Percentiles rank a stretch among this genome's conserved stretches.
phyloP scores from a whole-genome alignment of 2,329 filamentous ascomycete species.

The Nemania serpens region DNA sequence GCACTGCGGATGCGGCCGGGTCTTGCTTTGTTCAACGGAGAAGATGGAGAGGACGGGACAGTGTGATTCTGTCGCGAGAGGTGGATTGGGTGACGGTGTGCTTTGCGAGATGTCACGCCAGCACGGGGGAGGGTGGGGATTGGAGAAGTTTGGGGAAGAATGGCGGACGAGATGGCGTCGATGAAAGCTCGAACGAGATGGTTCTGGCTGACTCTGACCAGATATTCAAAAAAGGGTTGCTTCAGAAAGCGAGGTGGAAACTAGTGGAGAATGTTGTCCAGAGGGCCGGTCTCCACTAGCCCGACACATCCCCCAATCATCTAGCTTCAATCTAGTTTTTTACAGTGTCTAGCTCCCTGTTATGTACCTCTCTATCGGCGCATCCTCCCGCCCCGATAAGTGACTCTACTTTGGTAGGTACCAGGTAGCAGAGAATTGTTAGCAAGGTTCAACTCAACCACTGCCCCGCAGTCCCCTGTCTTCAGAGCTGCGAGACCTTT shows the following conservation, averaged over 20 bases:
- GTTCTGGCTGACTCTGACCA: constrained; percentile 12
- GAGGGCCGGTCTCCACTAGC: constrained; percentile 13
- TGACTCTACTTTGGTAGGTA: background rate
- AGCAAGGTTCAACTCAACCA: constrained; percentile 3
- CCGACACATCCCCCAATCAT: background rate
- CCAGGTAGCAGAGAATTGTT: constrained; percentile 7
- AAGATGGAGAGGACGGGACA: background rate
- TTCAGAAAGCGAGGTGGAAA: constrained; percentile 19
- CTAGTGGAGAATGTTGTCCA: constrained; percentile 2
- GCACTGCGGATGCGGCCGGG: constrained; percentile 24
- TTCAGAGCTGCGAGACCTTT: constrained; percentile 13
- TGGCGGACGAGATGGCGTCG: constrained; percentile 13
- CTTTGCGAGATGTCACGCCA: constrained; percentile 8
- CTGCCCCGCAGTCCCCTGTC: constrained; percentile 21
- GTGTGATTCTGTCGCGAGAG: too few relatives aligned
- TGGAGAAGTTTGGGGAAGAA: background rate
- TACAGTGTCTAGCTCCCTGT: background rate
- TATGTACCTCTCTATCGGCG: constrained; percentile 9
- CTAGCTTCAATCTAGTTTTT: constrained; percentile 14
- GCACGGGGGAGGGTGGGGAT: background rate
- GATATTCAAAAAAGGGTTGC: constrained; percentile 17
- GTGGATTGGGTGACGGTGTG: background rate
- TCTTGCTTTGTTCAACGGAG: constrained; percentile 20
- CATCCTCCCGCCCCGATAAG: background rate
- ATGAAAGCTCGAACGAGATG: constrained; percentile 12